Evolutionary conservation across 306 rosid genomes (phyloP).

Genomic region (Purshia tridentata): DNA sequence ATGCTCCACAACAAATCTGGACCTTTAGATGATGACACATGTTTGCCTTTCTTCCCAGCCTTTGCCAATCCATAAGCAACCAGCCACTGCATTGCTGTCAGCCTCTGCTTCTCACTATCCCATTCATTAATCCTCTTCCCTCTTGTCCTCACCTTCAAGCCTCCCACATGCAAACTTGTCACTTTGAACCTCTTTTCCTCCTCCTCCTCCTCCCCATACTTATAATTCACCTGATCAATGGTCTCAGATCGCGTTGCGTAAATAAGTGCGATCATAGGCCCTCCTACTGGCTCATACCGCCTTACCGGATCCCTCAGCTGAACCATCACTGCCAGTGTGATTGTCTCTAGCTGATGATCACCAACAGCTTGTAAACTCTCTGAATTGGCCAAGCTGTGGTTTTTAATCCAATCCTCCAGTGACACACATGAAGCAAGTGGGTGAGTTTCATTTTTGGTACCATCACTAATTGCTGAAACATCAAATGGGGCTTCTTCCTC

Average conservation of each 20-base stretch:
- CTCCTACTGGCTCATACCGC: conserved; percentile 79
- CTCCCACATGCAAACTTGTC: conserved; percentile 72
- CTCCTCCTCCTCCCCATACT: conserved; percentile 33
- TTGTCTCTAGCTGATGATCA: conserved; percentile 21
- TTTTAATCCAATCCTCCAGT: conserved; percentile 66
- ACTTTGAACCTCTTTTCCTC: conserved; percentile 61
- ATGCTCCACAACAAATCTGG: conserved; percentile 85
- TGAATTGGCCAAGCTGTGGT: conserved; percentile 31
- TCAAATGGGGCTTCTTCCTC: conserved; percentile 96
- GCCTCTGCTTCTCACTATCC: conserved; percentile 73
- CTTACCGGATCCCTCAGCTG: conserved; percentile 80
- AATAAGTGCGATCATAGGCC: conserved; percentile 65
- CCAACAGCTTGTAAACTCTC: conserved; percentile 1
- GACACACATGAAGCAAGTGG: conserved; percentile 59
- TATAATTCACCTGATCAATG: not conserved
- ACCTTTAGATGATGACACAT: conserved; percentile 33
- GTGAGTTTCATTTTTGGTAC: conserved; percentile 36
- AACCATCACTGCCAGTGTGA: conserved; percentile 53
- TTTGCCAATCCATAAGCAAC: conserved; percentile 77
- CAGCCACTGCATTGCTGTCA: conserved; percentile 94
- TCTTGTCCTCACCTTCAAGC: conserved; percentile 57
- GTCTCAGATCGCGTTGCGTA: conserved; percentile 36
- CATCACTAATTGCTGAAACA: conserved; percentile 45
- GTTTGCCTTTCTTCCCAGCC: conserved; percentile 67
- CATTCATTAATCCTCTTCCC: conserved; percentile 49